Conservation (phyloP, 2,329 filamentous ascomycete species). For the Leptographium flavum region DNA sequence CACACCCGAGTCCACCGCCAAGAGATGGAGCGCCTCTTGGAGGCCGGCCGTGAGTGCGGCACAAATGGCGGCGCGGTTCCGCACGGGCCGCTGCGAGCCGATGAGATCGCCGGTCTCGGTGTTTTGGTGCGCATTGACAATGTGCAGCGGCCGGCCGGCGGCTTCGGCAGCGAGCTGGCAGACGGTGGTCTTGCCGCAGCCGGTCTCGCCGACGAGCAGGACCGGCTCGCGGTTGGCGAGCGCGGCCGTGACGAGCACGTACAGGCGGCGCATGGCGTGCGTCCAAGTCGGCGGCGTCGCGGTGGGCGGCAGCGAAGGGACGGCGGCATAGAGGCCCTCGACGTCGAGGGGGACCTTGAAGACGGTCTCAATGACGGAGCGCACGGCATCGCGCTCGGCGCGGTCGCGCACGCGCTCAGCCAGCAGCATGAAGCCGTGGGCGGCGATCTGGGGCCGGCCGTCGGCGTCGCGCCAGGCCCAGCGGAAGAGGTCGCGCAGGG, state of each 20-base stretch:
- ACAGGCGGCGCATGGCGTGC: conserved; percentile 80
- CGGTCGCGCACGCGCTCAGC: conserved; percentile 87
- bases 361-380: conserved; percentile 73
- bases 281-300: conserved; percentile 57
- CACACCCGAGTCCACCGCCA: not conserved
- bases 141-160: conserved; percentile 60
- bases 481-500: conserved; percentile 83
- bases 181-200: conserved; percentile 94
- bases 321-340: conserved; percentile 54
- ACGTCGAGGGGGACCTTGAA: conserved; percentile 78
- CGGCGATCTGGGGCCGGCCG: conserved; percentile 73
- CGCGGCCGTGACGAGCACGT: conserved; percentile 75
- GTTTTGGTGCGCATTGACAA: conserved; percentile 96
- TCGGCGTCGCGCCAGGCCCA: conserved; percentile 84
- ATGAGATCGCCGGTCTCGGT: conserved; percentile 96
- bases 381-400: conserved; percentile 74
- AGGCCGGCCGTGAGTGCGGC: conserved; percentile 43
- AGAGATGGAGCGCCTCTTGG: conserved; percentile 3
- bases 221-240: conserved; percentile 86
- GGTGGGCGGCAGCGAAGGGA: not conserved
- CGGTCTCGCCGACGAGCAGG: conserved; percentile 87
- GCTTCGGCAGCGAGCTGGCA: conserved; percentile 84
- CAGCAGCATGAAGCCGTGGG: conserved; percentile 91
- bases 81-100: conserved; percentile 79
- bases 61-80: conserved; percentile 65